Evolutionary conservation across 768 basidiomycete genomes (phyloP).

Genomic region (Tricholoma matsutake): DNA sequence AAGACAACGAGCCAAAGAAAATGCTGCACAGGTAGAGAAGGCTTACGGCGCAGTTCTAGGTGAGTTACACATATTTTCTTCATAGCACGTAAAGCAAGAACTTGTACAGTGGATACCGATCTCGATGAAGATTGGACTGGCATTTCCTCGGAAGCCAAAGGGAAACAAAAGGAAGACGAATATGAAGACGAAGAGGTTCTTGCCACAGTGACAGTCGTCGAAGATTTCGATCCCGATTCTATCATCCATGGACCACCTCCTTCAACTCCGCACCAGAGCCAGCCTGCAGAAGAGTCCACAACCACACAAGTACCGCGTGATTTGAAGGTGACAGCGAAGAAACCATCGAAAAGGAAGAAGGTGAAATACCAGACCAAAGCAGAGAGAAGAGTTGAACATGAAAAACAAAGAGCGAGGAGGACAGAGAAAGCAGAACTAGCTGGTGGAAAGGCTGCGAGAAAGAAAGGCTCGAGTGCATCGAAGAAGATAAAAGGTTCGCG

Average conservation of each 20-base stretch:
- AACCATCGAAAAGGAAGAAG: constrained; percentile 37
- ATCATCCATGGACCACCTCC: constrained; percentile 45
- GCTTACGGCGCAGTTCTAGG: constrained; percentile 59
- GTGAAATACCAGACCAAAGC: constrained; percentile 70
- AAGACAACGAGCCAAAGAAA: constrained; percentile 72
- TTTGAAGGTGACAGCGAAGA: constrained; percentile 13
- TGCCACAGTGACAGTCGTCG: constrained; percentile 87
- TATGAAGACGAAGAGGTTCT: constrained; percentile 83
- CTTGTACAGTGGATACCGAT: constrained; percentile 29
- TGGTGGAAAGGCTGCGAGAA: constrained; percentile 57
- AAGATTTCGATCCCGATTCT: constrained; percentile 81
- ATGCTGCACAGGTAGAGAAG: constrained; percentile 72
- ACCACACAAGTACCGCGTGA: constrained; percentile 1
- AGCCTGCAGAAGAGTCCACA: background rate
- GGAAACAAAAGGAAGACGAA: constrained; percentile 55
- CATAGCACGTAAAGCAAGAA: constrained; percentile 10
- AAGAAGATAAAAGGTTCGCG: constrained; percentile 17
- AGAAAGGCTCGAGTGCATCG: constrained; percentile 20
- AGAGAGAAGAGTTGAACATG: constrained; percentile 56
- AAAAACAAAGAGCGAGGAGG: constrained; percentile 61
- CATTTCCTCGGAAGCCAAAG: constrained; percentile 31
- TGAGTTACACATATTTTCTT: constrained; percentile 23
- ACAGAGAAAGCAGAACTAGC: constrained; percentile 72
- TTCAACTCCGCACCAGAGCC: background rate
- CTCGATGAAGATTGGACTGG: constrained; percentile 51